Base-by-base conservation (phyloP, 108 stramenopile genomes). In the Discostella pseudostelligera region DNA sequence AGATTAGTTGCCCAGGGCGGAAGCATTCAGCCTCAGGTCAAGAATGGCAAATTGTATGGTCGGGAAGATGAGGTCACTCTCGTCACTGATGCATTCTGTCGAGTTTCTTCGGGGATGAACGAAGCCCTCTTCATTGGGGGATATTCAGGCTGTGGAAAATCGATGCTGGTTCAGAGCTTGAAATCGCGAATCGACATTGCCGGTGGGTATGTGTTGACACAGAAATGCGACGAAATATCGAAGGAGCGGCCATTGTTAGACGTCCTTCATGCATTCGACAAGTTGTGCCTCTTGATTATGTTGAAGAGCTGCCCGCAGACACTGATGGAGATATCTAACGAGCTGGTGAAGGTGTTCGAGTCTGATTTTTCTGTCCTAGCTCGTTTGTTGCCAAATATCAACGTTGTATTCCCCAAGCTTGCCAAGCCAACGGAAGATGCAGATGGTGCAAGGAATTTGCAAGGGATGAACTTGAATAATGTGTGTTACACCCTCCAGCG, bases 71-170 rank as follows among this genome's bases (percentile, higher is more conserved):
- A 73, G 21, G 29, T 36, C 19, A 36, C 56, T 48, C 47, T 59
- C n/a, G 26, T 73, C 7, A 50, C 57, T 11, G 64, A 73, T 35
- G 45, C 72, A 19, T 73, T 73, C 24, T 65, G 63, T 21, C 45
- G 64, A 14, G 64, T 65, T 13, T 42, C 64, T 1, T 59, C 22
- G 39, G 72, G 72, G 14, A n/a, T 50, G 39, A 73, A 57, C 20
- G 72, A 65, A 46, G 72, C 63, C n/a, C 32, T 59, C 39, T 51
- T 58, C 24, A 58, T 73, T 59, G 57, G 48, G 26, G 72, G 72
- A 19, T 65, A 22, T 25, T 73, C 72, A 14, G 72, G 72, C 25
- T 59, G 59, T 13, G 72, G 64, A 7, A 73, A 65, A 39, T 56
- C 42, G 17, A 54, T 14, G 14, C 37, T 73, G 7, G 63, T 59